Conservation (phyloP, 495 filamentous ascomycete species). For the Penicillium subrubescens region DNA sequence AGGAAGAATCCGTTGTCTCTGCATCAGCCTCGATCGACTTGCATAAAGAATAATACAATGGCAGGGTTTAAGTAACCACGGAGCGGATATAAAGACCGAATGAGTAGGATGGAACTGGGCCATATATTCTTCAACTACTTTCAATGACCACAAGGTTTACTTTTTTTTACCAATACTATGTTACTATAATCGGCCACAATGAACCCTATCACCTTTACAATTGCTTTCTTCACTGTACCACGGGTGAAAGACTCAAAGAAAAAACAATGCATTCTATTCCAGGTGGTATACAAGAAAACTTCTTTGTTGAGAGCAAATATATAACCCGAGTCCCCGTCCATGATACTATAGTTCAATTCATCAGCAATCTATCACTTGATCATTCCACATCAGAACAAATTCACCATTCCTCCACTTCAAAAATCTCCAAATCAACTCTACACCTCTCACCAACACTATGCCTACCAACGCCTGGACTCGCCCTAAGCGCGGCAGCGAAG, state of each 20-base stretch:
- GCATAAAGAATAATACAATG: not conserved
- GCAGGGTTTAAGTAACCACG: not conserved
- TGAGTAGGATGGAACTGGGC: not conserved
- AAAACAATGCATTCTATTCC: not conserved
- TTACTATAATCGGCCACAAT: not conserved
- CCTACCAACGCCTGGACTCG: not conserved
- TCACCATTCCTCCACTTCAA: not conserved
- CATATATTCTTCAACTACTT: not conserved
- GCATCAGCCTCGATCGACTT: not conserved
- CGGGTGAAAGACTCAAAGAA: not conserved
- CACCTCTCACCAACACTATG: not conserved
- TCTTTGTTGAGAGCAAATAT: not conserved
- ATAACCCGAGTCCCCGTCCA: not conserved
- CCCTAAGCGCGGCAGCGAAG: not conserved
- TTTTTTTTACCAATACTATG: not conserved
- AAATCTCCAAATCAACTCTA: not conserved
- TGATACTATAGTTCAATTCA: not conserved
- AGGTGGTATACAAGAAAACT: not conserved
- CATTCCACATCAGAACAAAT: not conserved
- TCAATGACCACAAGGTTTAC: not conserved
- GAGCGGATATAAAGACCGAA: not conserved
- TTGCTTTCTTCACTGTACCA: not conserved
- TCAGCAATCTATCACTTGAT: not conserved
- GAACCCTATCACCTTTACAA: not conserved
- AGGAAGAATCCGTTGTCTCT: not conserved